Conservation (phyloP, 257 asterid species). For the Knoxia roxburghii region DNA sequence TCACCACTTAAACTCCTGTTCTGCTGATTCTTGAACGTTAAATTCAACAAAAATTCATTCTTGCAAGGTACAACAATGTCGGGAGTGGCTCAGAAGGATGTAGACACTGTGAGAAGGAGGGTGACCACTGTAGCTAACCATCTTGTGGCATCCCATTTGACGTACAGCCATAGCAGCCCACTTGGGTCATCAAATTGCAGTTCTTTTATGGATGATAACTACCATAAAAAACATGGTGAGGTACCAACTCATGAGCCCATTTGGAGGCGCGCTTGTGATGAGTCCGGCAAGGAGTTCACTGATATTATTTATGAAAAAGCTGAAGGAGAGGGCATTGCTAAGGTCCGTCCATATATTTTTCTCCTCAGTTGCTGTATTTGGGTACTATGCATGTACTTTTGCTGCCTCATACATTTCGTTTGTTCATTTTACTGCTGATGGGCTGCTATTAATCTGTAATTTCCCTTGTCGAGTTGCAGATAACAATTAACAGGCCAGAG, state of each 20-base stretch:
- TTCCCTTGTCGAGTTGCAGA: conserved; percentile 28
- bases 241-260: conserved; percentile 57
- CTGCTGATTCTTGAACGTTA: neutral
- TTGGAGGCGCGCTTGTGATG: conserved; percentile 61
- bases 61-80: conserved; percentile 33
- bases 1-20: neutral
- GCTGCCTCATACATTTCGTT: neutral
- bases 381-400: neutral
- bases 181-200: conserved; percentile 44
- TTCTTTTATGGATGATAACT: conserved; percentile 56
- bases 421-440: neutral
- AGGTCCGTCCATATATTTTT: conserved; percentile 33
- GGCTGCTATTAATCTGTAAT: neutral
- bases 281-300: conserved; percentile 58
- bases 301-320: conserved; percentile 88
- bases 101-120: conserved; percentile 44
- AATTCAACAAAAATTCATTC: conserved; percentile 5
- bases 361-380: neutral
- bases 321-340: conserved; percentile 85
- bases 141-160: conserved; percentile 36
- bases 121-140: conserved; percentile 58
- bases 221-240: conserved; percentile 70
- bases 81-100: conserved; percentile 32
- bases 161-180: conserved; percentile 10
- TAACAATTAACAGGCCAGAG: conserved; percentile 87